Conservation (phyloP, 169 alveolate species). For the Eimeria tenella region DNA sequence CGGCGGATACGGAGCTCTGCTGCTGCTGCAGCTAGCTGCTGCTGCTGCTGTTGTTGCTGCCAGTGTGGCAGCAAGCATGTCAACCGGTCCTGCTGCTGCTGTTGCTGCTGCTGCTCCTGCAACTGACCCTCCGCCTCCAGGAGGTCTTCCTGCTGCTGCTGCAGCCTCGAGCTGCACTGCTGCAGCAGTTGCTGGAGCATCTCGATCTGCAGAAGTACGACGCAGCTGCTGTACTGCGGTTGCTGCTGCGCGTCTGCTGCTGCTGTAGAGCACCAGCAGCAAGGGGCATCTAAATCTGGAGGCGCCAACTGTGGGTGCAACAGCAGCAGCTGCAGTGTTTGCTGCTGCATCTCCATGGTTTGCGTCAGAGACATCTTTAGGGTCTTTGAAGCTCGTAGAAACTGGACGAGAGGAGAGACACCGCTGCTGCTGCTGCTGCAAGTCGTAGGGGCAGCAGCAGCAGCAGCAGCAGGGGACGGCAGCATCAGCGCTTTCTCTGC, state of each 20-base stretch:
- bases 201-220: conserved; percentile 58
- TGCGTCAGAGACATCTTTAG: conserved; percentile 29
- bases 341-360: conserved; percentile 67
- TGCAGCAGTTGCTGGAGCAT: conserved; percentile 67
- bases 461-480: background rate
- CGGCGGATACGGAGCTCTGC: conserved; percentile 68
- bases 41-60: conserved; percentile 64
- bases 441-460: conserved; percentile 39
- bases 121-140: background rate
- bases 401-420: conserved; percentile 53
- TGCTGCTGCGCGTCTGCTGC: conserved; percentile 40
- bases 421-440: conserved; percentile 42
- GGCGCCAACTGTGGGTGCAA: conserved; percentile 61
- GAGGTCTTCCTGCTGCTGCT: conserved; percentile 36
- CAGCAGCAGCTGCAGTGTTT: conserved; percentile 71
- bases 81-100: conserved; percentile 22
- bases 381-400: background rate
- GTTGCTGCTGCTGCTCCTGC: conserved; percentile 34
- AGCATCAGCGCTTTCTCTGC: background rate
- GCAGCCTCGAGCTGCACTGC: conserved; percentile 41
- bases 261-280: conserved; percentile 71
- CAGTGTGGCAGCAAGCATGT: conserved; percentile 3
- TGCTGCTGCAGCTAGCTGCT: conserved; percentile 52
- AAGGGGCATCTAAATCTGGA: conserved; percentile 32
- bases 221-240: conserved; percentile 52